Evolutionary conservation across 148 eudicot species (phyloP).

Genomic region (Cornus suecica): DNA sequence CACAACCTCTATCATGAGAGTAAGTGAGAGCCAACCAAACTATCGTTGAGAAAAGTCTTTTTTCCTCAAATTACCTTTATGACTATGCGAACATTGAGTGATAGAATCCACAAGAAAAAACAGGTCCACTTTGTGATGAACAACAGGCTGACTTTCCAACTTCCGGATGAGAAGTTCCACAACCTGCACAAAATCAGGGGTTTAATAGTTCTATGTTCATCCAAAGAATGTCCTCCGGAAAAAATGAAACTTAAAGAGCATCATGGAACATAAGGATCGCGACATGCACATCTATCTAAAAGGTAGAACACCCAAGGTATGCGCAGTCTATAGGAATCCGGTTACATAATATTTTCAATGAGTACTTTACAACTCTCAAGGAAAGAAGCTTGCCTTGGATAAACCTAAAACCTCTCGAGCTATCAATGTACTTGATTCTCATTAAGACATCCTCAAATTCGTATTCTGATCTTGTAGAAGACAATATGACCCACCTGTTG

Average conservation of each 20-base stretch:
- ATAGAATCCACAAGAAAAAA: conserved; percentile 95
- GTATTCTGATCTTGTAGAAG: background rate
- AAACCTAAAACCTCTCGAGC: background rate
- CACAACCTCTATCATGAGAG: background rate
- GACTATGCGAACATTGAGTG: conserved; percentile 89
- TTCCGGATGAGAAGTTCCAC: conserved; percentile 85
- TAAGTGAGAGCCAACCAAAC: background rate
- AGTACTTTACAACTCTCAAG: background rate
- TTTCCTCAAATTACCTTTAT: conserved; percentile 54
- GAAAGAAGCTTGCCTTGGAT: background rate
- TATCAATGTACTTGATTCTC: background rate
- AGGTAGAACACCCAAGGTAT: too few species aligned
- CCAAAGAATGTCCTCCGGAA: background rate
- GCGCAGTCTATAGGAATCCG: too few species aligned
- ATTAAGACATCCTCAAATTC: background rate
- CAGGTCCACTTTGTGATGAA: conserved; percentile 86
- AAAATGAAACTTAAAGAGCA: background rate
- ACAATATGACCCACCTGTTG: too few species aligned
- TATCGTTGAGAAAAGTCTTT: background rate
- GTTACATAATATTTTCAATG: background rate
- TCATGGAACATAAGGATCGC: background rate
- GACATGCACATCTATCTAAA: background rate
- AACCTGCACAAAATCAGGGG: conserved; percentile 45
- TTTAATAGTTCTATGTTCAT: background rate
- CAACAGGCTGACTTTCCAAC: conserved; percentile 69